phyloP scores from a whole-genome alignment of 768 basidiomycete genomes.

The Pisolithus tinctorius region DNA sequence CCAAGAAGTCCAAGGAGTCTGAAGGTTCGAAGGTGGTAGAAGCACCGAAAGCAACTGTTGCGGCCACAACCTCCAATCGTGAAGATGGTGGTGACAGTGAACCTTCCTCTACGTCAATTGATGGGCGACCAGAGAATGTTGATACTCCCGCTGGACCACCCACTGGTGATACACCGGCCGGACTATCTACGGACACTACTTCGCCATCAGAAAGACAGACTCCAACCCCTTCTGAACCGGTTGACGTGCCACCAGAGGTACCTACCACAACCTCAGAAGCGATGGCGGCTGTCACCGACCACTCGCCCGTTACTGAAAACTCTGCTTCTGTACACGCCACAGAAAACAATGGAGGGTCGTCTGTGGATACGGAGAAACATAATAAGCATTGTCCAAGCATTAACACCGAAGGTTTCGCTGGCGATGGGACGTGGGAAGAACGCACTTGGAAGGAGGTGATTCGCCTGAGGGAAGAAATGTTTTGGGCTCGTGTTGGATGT shows the following conservation, averaged over 20 bases:
- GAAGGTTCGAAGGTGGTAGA: not conserved
- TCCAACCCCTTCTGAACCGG: too few relatives aligned
- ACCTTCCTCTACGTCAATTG: not conserved
- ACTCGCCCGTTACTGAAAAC: not conserved
- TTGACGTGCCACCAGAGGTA: too few relatives aligned
- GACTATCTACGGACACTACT: not conserved
- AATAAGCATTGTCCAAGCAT: conserved; percentile 17
- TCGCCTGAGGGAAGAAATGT: conserved; percentile 74
- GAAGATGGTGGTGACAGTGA: not conserved
- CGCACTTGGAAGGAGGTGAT: conserved; percentile 77
- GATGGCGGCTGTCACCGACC: not conserved
- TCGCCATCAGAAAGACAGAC: too few relatives aligned
- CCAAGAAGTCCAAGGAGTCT: not conserved
- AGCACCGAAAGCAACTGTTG: not conserved
- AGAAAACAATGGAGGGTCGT: not conserved
- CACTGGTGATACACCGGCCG: not conserved
- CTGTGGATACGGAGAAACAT: conserved; percentile 7
- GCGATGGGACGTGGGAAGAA: conserved; percentile 78
- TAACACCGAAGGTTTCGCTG: conserved; percentile 43
- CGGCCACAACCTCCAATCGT: too few relatives aligned
- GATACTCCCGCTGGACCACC: not conserved
- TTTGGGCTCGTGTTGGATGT: conserved; percentile 74
- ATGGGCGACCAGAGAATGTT: not conserved
- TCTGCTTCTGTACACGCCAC: not conserved
- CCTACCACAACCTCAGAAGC: not conserved